Conservation (phyloP, 306 rosid species). For the Vachellia collinsii region DNA sequence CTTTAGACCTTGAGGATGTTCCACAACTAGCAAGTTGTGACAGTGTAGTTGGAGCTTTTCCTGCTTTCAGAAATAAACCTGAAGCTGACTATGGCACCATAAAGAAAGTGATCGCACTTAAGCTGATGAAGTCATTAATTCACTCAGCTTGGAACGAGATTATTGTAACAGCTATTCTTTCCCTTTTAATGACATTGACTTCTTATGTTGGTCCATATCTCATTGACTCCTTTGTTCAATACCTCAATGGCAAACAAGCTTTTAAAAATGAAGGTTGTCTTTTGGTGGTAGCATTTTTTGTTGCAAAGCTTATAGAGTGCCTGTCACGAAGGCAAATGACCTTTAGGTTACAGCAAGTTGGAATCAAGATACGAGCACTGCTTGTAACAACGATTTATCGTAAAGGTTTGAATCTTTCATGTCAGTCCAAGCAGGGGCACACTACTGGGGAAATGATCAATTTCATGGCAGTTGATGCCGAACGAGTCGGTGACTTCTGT, state of each 20-base stretch:
- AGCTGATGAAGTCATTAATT: conserved; percentile 41
- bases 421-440: conserved; percentile 48
- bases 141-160: conserved; percentile 48
- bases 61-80: conserved; percentile 34
- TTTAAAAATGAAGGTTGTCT: conserved; percentile 47
- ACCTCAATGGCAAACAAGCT: conserved; percentile 42
- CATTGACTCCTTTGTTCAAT: conserved; percentile 51
- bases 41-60: conserved; percentile 46
- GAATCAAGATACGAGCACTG: conserved; percentile 44
- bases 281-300: conserved; percentile 48
- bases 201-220: conserved; percentile 62
- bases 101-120: conserved; percentile 40
- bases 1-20: conserved; percentile 55
- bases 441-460: conserved; percentile 61
- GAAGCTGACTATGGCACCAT: conserved; percentile 48
- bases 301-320: conserved; percentile 51
- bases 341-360: conserved; percentile 51
- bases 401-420: conserved; percentile 47
- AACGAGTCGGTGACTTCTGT: conserved; percentile 47
- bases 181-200: conserved; percentile 34
- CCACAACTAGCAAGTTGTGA: conserved; percentile 50
- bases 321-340: conserved; percentile 45
- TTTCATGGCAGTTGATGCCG: conserved; percentile 60
- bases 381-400: conserved; percentile 45
- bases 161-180: conserved; percentile 42